Conservation (phyloP, 345 rosid species). For the Rubroshorea leprosula region DNA sequence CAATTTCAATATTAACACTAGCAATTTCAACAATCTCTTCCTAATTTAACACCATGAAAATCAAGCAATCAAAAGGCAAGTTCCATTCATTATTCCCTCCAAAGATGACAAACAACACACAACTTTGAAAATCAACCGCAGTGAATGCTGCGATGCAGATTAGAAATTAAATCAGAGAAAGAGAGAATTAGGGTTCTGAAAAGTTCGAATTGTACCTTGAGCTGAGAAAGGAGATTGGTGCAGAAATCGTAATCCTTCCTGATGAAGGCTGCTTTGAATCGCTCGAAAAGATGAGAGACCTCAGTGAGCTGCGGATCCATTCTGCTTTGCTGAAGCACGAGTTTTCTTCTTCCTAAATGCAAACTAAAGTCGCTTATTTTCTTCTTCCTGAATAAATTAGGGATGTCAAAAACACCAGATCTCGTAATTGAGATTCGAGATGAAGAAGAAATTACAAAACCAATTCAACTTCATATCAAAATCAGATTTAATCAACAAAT, state of each 20-base stretch:
- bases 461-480: no score
- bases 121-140: background rate
- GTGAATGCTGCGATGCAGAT: background rate
- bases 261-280: slow-evolving; percentile 71
- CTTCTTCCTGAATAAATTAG: no score
- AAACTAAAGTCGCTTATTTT: no score
- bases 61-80: background rate
- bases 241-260: slow-evolving; percentile 63
- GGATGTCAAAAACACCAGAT: no score
- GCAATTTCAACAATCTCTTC: background rate
- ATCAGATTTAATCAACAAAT: no score
- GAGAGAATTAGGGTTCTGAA: slow-evolving; percentile 27
- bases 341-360: no score
- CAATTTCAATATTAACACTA: no score
- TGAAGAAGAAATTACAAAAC: no score
- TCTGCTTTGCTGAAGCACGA: slow-evolving; percentile 10
- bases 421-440: no score
- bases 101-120: background rate
- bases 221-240: slow-evolving; percentile 55
- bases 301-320: slow-evolving; percentile 92
- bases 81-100: background rate
- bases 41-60: background rate
- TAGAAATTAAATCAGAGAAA: background rate
- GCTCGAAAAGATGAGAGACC: slow-evolving; percentile 76
- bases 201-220: slow-evolving; percentile 48